Percentiles rank a stretch among this genome's conserved stretches.
These are phyloP conservation scores for Allium fistulosum DNA, from an alignment of 106 monocot genomes.

Conservation along the genomic window DNA sequence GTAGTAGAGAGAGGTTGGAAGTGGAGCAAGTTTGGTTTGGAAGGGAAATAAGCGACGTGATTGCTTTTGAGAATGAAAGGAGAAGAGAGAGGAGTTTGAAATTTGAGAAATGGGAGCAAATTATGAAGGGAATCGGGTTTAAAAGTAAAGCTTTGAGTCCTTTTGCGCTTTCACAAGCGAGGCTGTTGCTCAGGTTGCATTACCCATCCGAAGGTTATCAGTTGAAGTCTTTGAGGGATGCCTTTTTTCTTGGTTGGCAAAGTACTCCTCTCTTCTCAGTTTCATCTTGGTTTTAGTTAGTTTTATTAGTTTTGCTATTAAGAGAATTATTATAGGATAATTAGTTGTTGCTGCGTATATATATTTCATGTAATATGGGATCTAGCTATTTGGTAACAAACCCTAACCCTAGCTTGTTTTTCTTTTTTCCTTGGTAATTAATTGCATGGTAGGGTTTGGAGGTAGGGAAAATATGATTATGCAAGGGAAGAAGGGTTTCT, in stretches of 20 bases:
- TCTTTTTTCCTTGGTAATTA: constrained; percentile 2
- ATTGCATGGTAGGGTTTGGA: constrained; percentile 54
- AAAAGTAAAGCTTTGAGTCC: constrained; percentile 24
- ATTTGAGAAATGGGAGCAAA: constrained; percentile 62
- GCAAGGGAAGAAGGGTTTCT: background rate
- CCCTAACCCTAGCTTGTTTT: constrained; percentile 38
- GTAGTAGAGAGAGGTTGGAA: constrained; percentile 47
- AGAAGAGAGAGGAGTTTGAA: constrained; percentile 35
- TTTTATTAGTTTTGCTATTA: background rate
- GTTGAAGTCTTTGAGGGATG: constrained; percentile 43
- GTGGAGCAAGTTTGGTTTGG: constrained; percentile 84
- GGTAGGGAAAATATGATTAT: constrained; percentile 9
- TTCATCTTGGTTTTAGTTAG: constrained; percentile 75
- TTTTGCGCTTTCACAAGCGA: constrained; percentile 78
- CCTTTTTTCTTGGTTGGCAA: constrained; percentile 86
- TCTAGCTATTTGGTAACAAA: constrained; percentile 3
- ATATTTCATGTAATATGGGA: background rate
- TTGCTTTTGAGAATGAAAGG: constrained; percentile 28
- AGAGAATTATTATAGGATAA: background rate
- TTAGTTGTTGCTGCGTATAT: background rate
- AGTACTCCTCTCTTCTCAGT: constrained; percentile 85
- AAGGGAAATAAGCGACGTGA: constrained; percentile 54
- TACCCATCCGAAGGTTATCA: constrained; percentile 92
- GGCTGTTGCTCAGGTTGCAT: constrained; percentile 70
- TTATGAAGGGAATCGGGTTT: constrained; percentile 47